Evolutionary conservation across 2,329 filamentous ascomycete species (phyloP), one percentile per base, ranked within the genome.

Genomic region (Arachnomyces sp.): DNA sequence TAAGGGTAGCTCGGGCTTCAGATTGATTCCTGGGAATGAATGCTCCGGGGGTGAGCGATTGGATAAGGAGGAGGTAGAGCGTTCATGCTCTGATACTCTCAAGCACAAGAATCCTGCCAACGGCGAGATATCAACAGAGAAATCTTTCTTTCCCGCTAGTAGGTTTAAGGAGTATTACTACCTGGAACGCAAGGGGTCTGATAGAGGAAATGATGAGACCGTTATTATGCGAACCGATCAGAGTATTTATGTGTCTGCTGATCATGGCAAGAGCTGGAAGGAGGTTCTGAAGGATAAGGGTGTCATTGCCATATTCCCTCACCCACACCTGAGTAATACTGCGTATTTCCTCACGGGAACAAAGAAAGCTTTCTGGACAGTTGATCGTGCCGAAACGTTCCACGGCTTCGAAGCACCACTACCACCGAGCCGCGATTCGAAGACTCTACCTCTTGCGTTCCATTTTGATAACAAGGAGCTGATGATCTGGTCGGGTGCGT

Each of bases 211-310:
- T 11, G 86, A 90, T 52, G 90, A 96, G 65, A 90, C 80, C 1
- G 65, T 84, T 35, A 67, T 84, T 45, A 71, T 81, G 72, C 74
- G 70, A 44, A 82, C 70, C 38, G 62, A 73, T 35, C 67, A 74
- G 9, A 70, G 80, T 36, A 73, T 94, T 13, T 88, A 74, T 62
- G 73, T 93, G 40, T 85, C 86, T 0, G 77, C 80, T 39, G 80
- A 98, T 57, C 90, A 95, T 55, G 92, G 92, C 54, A 94, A 94
- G 66, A 80, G 67, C 2, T 98, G 92, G 90, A 68, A 79, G 16
- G 69, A 73, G 39, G 80, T 81, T 33, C 73, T 93, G 2, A 72
- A 84, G 42, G 77, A 78, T 25, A 78, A 89, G 49, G 69, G 78
- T 2, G 77, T 96, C 42, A 67, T 74, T 33, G 71, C 67, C 14